Percentiles rank a stretch among this genome's conserved stretches.
These are phyloP conservation scores for Dioszegia crocea DNA, from an alignment of 768 basidiomycete genomes.

Conservation along the genomic window DNA sequence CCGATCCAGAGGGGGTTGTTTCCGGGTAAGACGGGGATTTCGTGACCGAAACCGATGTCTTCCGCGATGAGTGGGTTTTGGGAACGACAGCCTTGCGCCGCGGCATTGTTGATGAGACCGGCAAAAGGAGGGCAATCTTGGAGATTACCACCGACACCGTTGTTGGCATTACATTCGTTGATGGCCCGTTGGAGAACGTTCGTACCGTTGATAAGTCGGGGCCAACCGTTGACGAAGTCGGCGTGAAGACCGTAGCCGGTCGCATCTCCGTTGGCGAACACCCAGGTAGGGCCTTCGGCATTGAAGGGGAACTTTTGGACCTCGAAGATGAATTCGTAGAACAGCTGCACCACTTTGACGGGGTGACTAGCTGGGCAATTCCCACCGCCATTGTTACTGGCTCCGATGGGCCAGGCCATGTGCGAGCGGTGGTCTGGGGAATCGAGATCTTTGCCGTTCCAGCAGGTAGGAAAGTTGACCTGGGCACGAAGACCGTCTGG, in stretches of 20 bases:
- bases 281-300: constrained; percentile 24
- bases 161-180: constrained; percentile 38
- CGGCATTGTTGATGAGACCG: constrained; percentile 38
- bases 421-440: constrained; percentile 48
- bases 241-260: constrained; percentile 47
- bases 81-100: constrained; percentile 37
- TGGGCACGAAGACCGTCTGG: constrained; percentile 49
- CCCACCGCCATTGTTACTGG: constrained; percentile 37
- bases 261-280: constrained; percentile 28
- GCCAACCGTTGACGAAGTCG: constrained; percentile 50
- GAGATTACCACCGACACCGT: constrained; percentile 45
- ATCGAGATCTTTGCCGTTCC: constrained; percentile 50
- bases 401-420: constrained; percentile 48
- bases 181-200: constrained; percentile 49
- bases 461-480: constrained; percentile 51
- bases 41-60: constrained; percentile 37
- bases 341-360: constrained; percentile 45
- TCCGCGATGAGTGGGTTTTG: constrained; percentile 46
- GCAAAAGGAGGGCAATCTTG: constrained; percentile 45
- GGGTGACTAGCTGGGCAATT: constrained; percentile 47
- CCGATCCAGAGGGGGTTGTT: constrained; percentile 48
- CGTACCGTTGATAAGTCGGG: constrained; percentile 38
- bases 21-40: constrained; percentile 40
- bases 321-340: constrained; percentile 50
- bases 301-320: constrained; percentile 49